phyloP scores from a whole-genome alignment of 2,329 filamentous ascomycete genomes.

The Fusarium piperis region DNA sequence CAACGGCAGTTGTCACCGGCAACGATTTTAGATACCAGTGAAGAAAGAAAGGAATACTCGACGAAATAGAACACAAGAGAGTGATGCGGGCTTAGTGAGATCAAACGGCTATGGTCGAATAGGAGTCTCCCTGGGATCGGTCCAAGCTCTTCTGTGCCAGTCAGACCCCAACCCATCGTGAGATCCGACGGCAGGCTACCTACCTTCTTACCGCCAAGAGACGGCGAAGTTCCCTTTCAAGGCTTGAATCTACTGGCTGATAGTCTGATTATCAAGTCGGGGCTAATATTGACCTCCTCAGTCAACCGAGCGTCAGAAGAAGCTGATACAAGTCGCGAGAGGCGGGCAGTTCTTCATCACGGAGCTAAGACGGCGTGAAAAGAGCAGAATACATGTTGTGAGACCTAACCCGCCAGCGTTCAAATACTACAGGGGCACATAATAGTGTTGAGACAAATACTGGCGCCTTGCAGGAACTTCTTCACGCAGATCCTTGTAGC shows the following conservation, averaged over 20 bases:
- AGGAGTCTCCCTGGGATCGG: neutral
- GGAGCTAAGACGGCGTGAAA: neutral
- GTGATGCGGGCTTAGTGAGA: neutral
- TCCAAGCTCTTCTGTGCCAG: neutral
- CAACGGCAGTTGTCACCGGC: constrained; percentile 25
- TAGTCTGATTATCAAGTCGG: neutral
- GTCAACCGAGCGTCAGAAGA: neutral
- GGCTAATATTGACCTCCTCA: neutral
- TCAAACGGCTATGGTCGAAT: neutral
- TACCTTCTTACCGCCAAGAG: neutral
- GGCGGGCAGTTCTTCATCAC: neutral
- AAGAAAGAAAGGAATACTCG: neutral
- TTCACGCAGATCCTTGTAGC: neutral
- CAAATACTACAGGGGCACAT: accelerated
- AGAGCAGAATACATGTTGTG: neutral
- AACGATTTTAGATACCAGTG: neutral
- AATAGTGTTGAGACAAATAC: neutral
- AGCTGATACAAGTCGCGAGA: too few species aligned
- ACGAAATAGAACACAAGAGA: neutral
- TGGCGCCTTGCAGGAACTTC: neutral
- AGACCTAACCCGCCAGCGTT: neutral
- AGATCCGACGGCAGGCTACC: neutral
- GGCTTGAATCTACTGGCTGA: neutral
- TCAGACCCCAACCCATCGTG: neutral
- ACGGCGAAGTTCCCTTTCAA: neutral